phyloP scores from a whole-genome alignment of 192 early-diverging fungal genomes.

The Rhizophagus prolifer region DNA sequence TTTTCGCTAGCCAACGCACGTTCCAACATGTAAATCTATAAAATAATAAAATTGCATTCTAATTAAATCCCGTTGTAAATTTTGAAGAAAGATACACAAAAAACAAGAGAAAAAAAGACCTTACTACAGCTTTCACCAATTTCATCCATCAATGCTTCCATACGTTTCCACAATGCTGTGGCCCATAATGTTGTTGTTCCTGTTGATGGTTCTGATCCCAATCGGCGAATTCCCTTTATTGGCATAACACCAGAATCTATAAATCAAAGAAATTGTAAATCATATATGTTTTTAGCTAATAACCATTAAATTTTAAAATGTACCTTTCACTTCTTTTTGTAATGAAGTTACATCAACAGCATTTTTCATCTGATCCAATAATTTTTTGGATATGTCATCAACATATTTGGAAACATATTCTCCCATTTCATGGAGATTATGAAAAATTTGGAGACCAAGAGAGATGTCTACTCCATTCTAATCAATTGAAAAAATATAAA shows the following conservation, averaged over 20 bases:
- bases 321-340: slow-evolving; percentile 55
- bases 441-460: slow-evolving; percentile 53
- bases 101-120: slow-evolving; percentile 34
- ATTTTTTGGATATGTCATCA: slow-evolving; percentile 37
- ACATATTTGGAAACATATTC: slow-evolving; percentile 41
- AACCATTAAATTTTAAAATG: background rate
- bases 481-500: background rate
- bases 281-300: background rate
- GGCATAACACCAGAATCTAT: slow-evolving; percentile 37
- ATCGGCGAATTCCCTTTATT: slow-evolving; percentile 41
- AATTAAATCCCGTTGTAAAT: background rate
- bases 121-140: slow-evolving; percentile 55
- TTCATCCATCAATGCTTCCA: slow-evolving; percentile 52
- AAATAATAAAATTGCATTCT: background rate
- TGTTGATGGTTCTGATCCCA: slow-evolving; percentile 50
- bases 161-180: slow-evolving; percentile 50
- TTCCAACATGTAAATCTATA: slow-evolving; percentile 52
- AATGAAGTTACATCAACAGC: slow-evolving; percentile 49
- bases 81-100: background rate
- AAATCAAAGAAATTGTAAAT: background rate
- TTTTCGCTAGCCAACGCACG: slow-evolving; percentile 50
- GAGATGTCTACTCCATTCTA: slow-evolving; percentile 53
- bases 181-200: slow-evolving; percentile 46
- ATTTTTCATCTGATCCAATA: slow-evolving; percentile 47
- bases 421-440: slow-evolving; percentile 50